Percentiles rank a stretch among this genome's conserved stretches.
phyloP scores from a whole-genome alignment of 805 yeast genomes.

The Ogataea polymorpha region DNA sequence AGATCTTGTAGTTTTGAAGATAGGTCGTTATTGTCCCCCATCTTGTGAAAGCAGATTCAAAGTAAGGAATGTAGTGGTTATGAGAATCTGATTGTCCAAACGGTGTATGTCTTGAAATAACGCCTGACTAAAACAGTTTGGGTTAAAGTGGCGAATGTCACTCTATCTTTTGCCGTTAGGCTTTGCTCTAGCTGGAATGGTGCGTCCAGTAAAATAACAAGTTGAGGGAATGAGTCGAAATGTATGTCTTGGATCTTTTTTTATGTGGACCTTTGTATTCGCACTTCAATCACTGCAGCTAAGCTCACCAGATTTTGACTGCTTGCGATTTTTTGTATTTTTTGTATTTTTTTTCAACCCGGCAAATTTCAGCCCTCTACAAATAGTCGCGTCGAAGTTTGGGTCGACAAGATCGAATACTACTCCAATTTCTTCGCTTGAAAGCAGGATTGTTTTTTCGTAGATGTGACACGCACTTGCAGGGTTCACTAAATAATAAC shows the following conservation, averaged over 20 bases:
- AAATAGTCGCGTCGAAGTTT: not conserved
- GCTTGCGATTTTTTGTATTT: not conserved
- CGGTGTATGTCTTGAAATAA: not conserved
- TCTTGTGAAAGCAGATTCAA: not conserved
- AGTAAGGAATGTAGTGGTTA: conserved; percentile 7
- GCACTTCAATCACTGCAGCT: not conserved
- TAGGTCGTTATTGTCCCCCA: conserved; percentile 14
- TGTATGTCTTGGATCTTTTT: not conserved
- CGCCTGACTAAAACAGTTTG: not conserved
- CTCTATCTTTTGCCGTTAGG: not conserved
- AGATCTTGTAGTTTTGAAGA: conserved; percentile 21
- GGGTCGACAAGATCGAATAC: too few relatives aligned
- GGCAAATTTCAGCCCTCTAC: not conserved
- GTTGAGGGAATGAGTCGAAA: not conserved
- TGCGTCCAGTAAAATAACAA: not conserved
- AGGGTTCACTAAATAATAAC: not conserved
- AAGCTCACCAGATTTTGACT: not conserved
- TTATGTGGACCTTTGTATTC: not conserved
- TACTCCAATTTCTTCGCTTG: not conserved
- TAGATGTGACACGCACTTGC: not conserved
- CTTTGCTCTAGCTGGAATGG: not conserved
- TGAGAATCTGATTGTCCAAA: not conserved
- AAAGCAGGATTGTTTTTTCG: not conserved
- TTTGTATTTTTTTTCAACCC: not conserved
- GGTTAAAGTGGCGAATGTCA: conserved; percentile 2